Percentiles rank a stretch among this genome's conserved stretches.
These are phyloP conservation scores for Amniculicola lignicola DNA, from an alignment of 495 filamentous ascomycete species.

Conservation along the genomic window DNA sequence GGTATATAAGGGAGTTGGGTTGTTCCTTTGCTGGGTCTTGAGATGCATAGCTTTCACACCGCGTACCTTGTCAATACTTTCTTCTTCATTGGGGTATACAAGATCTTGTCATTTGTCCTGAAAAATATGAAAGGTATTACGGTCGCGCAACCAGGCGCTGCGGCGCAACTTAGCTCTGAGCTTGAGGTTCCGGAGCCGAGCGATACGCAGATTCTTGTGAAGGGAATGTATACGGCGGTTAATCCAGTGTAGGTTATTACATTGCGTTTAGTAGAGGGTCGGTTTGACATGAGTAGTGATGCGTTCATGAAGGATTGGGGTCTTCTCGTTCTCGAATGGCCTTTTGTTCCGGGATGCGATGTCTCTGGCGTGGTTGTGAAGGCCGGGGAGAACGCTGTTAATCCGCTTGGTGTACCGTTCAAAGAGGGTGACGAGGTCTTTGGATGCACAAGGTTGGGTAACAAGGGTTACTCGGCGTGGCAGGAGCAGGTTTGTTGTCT, in stretches of 20 bases:
- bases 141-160: background rate
- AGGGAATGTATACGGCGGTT: conserved; percentile 17
- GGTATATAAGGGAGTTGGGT: too few species aligned
- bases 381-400: conserved; percentile 10
- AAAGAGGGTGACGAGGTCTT: conserved; percentile 35
- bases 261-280: background rate
- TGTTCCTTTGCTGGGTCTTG: too few species aligned
- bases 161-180: background rate
- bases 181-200: conserved; percentile 22
- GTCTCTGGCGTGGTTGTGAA: conserved; percentile 24
- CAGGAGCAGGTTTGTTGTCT: conserved; percentile 42
- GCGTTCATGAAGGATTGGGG: conserved; percentile 12
- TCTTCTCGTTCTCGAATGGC: conserved; percentile 18
- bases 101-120: too few species aligned
- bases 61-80: too few species aligned
- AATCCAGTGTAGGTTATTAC: conserved; percentile 18
- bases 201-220: conserved; percentile 23
- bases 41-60: too few species aligned
- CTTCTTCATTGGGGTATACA: too few species aligned
- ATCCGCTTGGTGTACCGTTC: conserved; percentile 11
- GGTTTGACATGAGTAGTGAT: conserved; percentile 4
- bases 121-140: conserved; percentile 17
- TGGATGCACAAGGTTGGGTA: conserved; percentile 46
- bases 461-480: conserved; percentile 42
- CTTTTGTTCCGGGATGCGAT: conserved; percentile 27